These are phyloP conservation scores for Arachis monticola DNA, from an alignment of 331 rosid genomes.

Conservation along the genomic window DNA sequence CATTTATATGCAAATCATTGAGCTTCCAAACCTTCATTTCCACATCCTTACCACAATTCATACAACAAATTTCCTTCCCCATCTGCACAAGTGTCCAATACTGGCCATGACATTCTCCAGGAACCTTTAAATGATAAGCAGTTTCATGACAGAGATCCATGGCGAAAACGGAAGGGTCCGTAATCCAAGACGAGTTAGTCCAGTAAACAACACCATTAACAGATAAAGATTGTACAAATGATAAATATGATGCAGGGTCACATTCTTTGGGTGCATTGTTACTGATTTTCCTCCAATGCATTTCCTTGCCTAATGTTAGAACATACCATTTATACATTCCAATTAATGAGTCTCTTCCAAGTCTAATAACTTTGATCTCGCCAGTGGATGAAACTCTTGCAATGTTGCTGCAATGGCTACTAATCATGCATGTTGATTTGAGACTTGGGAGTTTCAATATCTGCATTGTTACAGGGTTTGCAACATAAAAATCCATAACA, in stretches of 20 bases:
- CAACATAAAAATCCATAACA: conserved; percentile 1
- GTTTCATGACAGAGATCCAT: conserved; percentile 13
- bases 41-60: conserved; percentile 27
- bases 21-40: conserved; percentile 31
- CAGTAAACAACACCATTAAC: conserved; percentile 16
- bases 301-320: neutral
- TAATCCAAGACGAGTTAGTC: conserved; percentile 35
- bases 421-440: conserved; percentile 1
- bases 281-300: conserved; percentile 31
- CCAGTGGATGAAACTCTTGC: conserved; percentile 29
- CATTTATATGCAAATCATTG: conserved; percentile 26
- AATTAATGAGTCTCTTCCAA: neutral
- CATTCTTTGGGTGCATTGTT: neutral
- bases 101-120: conserved; percentile 13
- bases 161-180: conserved; percentile 14
- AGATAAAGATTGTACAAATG: conserved; percentile 24
- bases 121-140: conserved; percentile 8
- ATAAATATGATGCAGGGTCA: conserved; percentile 30
- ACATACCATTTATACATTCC: conserved; percentile 30
- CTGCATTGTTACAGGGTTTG: conserved; percentile 26
- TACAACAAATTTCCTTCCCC: conserved; percentile 12
- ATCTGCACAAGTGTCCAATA: conserved; percentile 36
- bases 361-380: conserved; percentile 31
- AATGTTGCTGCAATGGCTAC: conserved; percentile 24
- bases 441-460: conserved; percentile 20